Percentiles rank a stretch among this genome's conserved stretches.
phyloP scores from a whole-genome alignment of 352 stramenopile genomes.

The Pythium utonaiense region DNA sequence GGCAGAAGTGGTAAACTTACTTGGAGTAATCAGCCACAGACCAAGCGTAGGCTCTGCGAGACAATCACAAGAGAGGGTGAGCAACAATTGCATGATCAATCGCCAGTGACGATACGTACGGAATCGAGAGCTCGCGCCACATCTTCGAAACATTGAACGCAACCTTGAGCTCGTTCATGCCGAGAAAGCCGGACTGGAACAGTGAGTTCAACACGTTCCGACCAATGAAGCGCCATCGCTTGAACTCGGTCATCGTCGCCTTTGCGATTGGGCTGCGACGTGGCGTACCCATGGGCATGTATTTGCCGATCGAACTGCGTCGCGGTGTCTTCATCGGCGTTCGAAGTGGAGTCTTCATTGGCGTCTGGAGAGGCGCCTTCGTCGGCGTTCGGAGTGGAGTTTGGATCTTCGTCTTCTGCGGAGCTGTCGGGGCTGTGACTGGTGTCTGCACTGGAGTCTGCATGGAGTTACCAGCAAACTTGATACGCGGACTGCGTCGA shows the following conservation, averaged over 20 bases:
- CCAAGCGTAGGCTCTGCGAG: slow-evolving; percentile 26
- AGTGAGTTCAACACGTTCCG: slow-evolving; percentile 12
- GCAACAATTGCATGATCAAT: neutral
- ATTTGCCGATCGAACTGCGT: slow-evolving; percentile 9
- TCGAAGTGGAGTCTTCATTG: neutral
- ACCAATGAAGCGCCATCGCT: slow-evolving; percentile 14
- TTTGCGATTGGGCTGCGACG: slow-evolving; percentile 11
- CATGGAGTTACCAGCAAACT: neutral
- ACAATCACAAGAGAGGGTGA: neutral
- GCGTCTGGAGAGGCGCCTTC: slow-evolving; percentile 3
- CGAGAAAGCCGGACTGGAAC: slow-evolving; percentile 22
- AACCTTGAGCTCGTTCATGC: slow-evolving; percentile 17
- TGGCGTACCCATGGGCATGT: slow-evolving; percentile 2
- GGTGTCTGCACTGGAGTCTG: neutral
- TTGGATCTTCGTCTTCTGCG: neutral
- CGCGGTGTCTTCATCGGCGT: slow-evolving; percentile 13
- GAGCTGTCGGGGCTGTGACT: neutral
- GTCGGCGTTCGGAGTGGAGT: slow-evolving; percentile 3
- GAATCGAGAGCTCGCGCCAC: slow-evolving; percentile 24
- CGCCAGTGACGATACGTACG: slow-evolving; percentile 14
- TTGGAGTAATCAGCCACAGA: slow-evolving; percentile 27
- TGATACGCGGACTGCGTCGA: neutral
- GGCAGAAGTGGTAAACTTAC: slow-evolving; percentile 7
- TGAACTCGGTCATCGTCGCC: slow-evolving; percentile 8
- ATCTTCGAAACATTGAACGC: slow-evolving; percentile 19